Conservation (phyloP, 2,329 filamentous ascomycete genomes). For the Pyrenophora teres region DNA sequence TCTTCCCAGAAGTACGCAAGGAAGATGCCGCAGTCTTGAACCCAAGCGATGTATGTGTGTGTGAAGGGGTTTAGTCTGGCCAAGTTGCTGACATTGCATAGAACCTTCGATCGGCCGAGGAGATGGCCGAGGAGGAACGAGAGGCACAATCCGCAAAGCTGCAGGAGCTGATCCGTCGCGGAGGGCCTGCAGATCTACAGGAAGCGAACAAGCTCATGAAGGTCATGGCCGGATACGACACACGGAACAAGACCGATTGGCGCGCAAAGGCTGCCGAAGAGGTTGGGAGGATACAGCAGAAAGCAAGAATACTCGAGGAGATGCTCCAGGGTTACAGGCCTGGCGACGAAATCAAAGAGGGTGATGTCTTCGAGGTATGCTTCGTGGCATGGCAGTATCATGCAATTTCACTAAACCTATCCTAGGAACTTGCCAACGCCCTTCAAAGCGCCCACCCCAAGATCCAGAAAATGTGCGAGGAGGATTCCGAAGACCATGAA, state of each 20-base stretch:
- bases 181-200: constrained; percentile 88
- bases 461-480: constrained; percentile 99
- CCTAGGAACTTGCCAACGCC: constrained; percentile 80
- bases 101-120: constrained; percentile 94
- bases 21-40: constrained; percentile 97
- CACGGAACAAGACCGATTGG: constrained; percentile 93
- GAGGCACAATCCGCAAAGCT: constrained; percentile 97
- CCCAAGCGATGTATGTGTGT: constrained; percentile 81
- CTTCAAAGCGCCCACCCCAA: constrained; percentile 95
- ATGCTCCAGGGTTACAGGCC: constrained; percentile 82
- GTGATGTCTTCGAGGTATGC: constrained; percentile 68
- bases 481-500: constrained; percentile 95
- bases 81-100: constrained; percentile 48
- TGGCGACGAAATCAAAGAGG: constrained; percentile 76
- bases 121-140: constrained; percentile 97
- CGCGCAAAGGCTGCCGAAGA: constrained; percentile 97
- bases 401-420: constrained; percentile 21
- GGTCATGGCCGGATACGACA: constrained; percentile 97
- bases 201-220: constrained; percentile 99
- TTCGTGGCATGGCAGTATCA: constrained; percentile 28
- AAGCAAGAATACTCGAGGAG: constrained; percentile 89
- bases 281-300: constrained; percentile 92
- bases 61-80: not conserved
- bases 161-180: constrained; percentile 91
- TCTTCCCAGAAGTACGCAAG: constrained; percentile 86